phyloP scores from a whole-genome alignment of 495 filamentous ascomycete species.

The Cryomyces minteri region DNA sequence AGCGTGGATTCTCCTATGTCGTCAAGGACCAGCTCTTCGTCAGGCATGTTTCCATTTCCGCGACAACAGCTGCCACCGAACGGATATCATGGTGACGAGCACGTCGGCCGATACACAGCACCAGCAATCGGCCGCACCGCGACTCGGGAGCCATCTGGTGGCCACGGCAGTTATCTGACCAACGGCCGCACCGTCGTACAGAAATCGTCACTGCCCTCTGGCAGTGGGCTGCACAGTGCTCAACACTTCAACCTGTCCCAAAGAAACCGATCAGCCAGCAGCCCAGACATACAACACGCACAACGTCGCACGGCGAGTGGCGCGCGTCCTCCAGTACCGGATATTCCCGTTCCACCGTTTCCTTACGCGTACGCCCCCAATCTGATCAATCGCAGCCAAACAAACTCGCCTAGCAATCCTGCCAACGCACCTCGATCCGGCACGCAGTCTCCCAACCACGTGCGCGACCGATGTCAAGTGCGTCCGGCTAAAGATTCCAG shows the following conservation, averaged over 20 bases:
- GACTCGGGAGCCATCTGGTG: constrained; percentile 51
- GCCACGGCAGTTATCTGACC: not conserved
- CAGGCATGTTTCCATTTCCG: constrained; percentile 55
- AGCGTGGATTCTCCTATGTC: constrained; percentile 67
- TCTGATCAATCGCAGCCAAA: constrained; percentile 42
- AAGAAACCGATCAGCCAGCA: constrained; percentile 50
- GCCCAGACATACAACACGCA: constrained; percentile 43
- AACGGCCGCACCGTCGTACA: too few relatives aligned
- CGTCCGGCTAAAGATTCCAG: too few relatives aligned
- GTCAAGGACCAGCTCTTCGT: constrained; percentile 62
- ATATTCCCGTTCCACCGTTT: constrained; percentile 44
- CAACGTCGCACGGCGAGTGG: constrained; percentile 33
- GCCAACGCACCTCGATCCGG: constrained; percentile 23
- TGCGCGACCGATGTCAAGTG: constrained; percentile 9
- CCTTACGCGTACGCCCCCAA: constrained; percentile 38
- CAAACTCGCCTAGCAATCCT: constrained; percentile 38
- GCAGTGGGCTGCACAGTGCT: constrained; percentile 22
- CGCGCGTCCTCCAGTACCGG: constrained; percentile 45
- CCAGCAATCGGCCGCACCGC: constrained; percentile 64
- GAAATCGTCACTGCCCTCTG: too few relatives aligned
- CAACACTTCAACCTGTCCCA: constrained; percentile 33
- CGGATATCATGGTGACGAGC: constrained; percentile 44
- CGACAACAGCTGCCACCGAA: constrained; percentile 45
- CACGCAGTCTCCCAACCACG: constrained; percentile 23
- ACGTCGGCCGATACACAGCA: constrained; percentile 60